Evolutionary conservation across 257 asterid genomes (phyloP).

Genomic region (Penstemon newberryi): DNA sequence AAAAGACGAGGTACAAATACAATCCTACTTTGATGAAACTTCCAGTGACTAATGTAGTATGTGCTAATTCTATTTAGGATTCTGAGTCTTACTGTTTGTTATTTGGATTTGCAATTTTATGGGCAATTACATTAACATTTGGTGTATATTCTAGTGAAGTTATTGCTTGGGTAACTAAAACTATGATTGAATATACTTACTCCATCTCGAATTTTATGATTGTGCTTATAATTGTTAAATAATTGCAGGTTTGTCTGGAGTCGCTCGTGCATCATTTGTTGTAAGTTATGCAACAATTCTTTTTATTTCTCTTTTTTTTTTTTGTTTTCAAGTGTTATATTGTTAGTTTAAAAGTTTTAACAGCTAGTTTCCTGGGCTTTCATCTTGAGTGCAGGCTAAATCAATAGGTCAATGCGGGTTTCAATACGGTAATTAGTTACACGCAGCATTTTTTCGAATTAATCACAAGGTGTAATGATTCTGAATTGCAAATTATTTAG

Average conservation of each 20-base stretch:
- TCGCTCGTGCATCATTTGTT: conserved; percentile 48
- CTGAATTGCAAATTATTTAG: too few species aligned
- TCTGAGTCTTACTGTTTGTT: too few species aligned
- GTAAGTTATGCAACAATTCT: conserved; percentile 40
- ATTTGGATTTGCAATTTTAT: too few species aligned
- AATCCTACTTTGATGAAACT: too few species aligned
- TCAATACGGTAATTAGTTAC: conserved; percentile 49
- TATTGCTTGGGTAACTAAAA: conserved; percentile 11
- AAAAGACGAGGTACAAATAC: conserved; percentile 40
- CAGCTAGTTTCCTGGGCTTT: conserved; percentile 11
- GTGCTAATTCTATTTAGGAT: too few species aligned
- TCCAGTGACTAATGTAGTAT: too few species aligned
- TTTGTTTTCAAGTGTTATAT: not conserved
- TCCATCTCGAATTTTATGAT: conserved; percentile 9
- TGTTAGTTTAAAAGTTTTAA: not conserved
- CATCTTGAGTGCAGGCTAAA: conserved; percentile 52
- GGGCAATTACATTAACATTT: too few species aligned
- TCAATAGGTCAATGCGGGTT: conserved; percentile 58
- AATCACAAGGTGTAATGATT: too few species aligned
- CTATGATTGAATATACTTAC: not conserved
- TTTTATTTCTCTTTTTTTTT: not conserved
- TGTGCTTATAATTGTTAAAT: conserved; percentile 24
- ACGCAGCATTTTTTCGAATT: too few species aligned
- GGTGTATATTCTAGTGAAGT: not conserved
- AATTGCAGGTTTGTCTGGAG: conserved; percentile 59